A percentile compares a stretch with the other conserved stretches of the same genome.
These are phyloP conservation scores for Pilasporangium apinafurcum DNA, from an alignment of 352 stramenopile species.

Conservation along the genomic window DNA sequence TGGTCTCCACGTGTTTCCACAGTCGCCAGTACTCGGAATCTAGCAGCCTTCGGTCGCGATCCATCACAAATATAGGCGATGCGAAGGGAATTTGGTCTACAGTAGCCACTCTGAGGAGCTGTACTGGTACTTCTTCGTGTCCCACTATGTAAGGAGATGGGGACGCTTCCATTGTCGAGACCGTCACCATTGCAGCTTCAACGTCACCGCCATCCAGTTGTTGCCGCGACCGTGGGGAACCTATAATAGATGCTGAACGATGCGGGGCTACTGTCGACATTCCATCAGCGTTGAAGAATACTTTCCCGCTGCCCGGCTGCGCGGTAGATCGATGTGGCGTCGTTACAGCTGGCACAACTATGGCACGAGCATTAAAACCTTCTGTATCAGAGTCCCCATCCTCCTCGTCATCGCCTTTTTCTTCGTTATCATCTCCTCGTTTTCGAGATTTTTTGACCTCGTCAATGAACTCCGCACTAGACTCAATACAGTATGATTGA, in stretches of 20 bases:
- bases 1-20: slow-evolving; percentile 63
- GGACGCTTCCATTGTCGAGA: neutral
- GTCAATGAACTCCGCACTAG: slow-evolving; percentile 52
- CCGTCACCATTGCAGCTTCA: slow-evolving; percentile 5
- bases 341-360: slow-evolving; percentile 1
- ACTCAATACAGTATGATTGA: too few relatives aligned
- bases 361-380: slow-evolving; percentile 1
- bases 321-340: neutral
- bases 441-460: slow-evolving; percentile 19
- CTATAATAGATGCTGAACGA: too few relatives aligned
- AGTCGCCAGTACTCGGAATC: slow-evolving; percentile 26
- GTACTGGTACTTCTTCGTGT: slow-evolving; percentile 6
- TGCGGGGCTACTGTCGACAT: slow-evolving; percentile 13
- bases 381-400: neutral
- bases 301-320: slow-evolving; percentile 11
- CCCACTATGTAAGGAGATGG: slow-evolving; percentile 9
- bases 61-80: slow-evolving; percentile 49
- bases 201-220: slow-evolving; percentile 1
- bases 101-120: too few relatives aligned
- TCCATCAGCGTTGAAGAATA: slow-evolving; percentile 34
- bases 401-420: slow-evolving; percentile 11
- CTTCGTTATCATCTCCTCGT: slow-evolving; percentile 10
- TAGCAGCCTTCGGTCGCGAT: slow-evolving; percentile 11
- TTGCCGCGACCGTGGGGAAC: neutral
- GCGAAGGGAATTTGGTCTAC: slow-evolving; percentile 48